phyloP scores from a whole-genome alignment of 2,329 filamentous ascomycete species.

The Metarhizium humberi region DNA sequence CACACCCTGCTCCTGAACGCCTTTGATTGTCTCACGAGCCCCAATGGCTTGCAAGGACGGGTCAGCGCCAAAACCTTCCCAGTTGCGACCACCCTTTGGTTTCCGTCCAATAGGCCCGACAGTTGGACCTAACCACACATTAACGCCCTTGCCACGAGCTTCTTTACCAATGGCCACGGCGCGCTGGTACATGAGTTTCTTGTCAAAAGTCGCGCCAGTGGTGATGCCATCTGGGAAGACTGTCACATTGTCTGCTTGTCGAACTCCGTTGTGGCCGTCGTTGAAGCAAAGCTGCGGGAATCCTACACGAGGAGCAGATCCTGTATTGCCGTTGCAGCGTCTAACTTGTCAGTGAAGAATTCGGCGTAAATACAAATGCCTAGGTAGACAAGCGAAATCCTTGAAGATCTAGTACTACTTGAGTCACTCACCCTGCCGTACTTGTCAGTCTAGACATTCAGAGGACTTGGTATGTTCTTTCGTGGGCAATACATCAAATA shows the following conservation, averaged over 20 bases:
- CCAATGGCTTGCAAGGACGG: constrained; percentile 68
- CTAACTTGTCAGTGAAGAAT: constrained; percentile 18
- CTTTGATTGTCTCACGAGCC: constrained; percentile 68
- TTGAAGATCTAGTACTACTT: not conserved
- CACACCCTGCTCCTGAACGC: constrained; percentile 49
- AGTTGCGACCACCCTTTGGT: constrained; percentile 62
- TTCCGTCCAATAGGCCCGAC: constrained; percentile 66
- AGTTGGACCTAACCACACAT: constrained; percentile 60
- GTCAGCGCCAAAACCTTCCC: constrained; percentile 67
- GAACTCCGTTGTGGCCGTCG: constrained; percentile 62
- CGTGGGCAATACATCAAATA: not conserved
- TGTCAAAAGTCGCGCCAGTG: constrained; percentile 65
- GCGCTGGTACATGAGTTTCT: constrained; percentile 58
- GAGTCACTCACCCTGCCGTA: constrained; percentile 3
- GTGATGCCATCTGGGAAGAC: constrained; percentile 76
- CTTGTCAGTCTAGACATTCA: not conserved
- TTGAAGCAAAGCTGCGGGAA: constrained; percentile 65
- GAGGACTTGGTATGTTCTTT: not conserved
- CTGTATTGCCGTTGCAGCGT: constrained; percentile 68
- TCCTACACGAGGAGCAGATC: constrained; percentile 59
- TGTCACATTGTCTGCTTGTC: constrained; percentile 64
- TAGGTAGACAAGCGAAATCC: not conserved
- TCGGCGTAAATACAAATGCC: too few species aligned
- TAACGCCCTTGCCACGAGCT: constrained; percentile 62
- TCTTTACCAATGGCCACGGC: constrained; percentile 62